Percentiles rank a stretch among this genome's conserved stretches.
These are phyloP conservation scores for Kewa caespitosa DNA, from an alignment of 179 eudicot species.

Conservation along the genomic window DNA sequence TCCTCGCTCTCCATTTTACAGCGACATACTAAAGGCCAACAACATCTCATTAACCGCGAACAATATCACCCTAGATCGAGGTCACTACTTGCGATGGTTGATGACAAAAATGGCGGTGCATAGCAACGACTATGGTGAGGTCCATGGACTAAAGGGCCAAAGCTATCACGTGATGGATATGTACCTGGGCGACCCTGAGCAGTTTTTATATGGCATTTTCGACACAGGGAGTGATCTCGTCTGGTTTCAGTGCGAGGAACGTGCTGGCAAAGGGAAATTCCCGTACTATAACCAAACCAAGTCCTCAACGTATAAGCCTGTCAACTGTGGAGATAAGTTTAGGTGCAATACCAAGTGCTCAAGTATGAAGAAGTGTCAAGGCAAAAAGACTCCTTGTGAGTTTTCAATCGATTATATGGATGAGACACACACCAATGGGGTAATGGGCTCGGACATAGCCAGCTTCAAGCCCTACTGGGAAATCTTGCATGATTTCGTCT, in stretches of 20 bases:
- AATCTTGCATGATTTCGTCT: neutral
- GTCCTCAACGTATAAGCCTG: neutral
- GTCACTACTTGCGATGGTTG: conserved; percentile 1
- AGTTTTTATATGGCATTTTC: neutral
- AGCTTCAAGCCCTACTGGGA: neutral
- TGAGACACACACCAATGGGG: neutral
- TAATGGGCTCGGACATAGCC: neutral
- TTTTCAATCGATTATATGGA: neutral
- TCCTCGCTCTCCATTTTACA: conserved; percentile 6
- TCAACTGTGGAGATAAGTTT: neutral
- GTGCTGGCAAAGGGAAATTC: neutral
- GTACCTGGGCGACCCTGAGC: neutral
- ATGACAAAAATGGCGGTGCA: too few species aligned
- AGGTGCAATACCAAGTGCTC: neutral
- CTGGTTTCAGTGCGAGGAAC: conserved; percentile 8
- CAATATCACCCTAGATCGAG: neutral
- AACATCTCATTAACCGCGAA: neutral
- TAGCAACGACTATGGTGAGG: neutral
- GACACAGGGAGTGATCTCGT: conserved; percentile 10
- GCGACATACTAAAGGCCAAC: conserved; percentile 2
- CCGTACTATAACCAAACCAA: neutral
- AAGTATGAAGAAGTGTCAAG: neutral
- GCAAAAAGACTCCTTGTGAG: neutral
- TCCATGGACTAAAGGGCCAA: neutral
- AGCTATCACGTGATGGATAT: neutral